Conservation (phyloP, 1,139 yeast species). For the Yamadazyma oceani region DNA sequence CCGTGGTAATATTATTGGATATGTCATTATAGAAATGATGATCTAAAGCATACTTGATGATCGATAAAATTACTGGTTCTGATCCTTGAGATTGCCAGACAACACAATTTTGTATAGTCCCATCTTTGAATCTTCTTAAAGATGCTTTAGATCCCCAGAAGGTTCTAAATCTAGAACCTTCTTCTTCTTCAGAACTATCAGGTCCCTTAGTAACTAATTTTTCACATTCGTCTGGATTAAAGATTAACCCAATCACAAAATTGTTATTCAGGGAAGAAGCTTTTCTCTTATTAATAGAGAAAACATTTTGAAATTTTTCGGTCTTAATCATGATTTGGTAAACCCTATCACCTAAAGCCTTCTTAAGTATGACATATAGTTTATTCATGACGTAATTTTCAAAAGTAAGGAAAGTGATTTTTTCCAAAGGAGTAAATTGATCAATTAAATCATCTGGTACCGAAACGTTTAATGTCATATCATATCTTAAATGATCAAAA, state of each 20-base stretch:
- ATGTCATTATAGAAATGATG: slow-evolving; percentile 58
- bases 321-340: slow-evolving; percentile 42
- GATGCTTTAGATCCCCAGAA: slow-evolving; percentile 93
- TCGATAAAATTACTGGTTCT: slow-evolving; percentile 66
- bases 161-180: slow-evolving; percentile 62
- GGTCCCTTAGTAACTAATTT: slow-evolving; percentile 88
- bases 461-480: slow-evolving; percentile 55
- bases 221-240: slow-evolving; percentile 76
- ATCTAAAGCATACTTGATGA: slow-evolving; percentile 61
- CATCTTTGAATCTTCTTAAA: slow-evolving; percentile 87
- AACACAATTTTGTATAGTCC: slow-evolving; percentile 84
- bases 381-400: slow-evolving; percentile 66
- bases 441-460: slow-evolving; percentile 39
- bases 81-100: slow-evolving; percentile 70
- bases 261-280: slow-evolving; percentile 37
- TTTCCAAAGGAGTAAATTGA: slow-evolving; percentile 68
- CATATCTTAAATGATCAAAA: slow-evolving; percentile 62
- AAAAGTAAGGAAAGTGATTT: slow-evolving; percentile 68
- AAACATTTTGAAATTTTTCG: slow-evolving; percentile 29
- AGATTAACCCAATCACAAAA: slow-evolving; percentile 59
- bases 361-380: slow-evolving; percentile 55
- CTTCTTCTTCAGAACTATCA: slow-evolving; percentile 56
- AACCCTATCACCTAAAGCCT: slow-evolving; percentile 70
- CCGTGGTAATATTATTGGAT: slow-evolving; percentile 41
- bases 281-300: slow-evolving; percentile 58